These are phyloP conservation scores for Eutypella sp. DNA, from an alignment of 2,329 filamentous ascomycete species.

Conservation along the genomic window DNA sequence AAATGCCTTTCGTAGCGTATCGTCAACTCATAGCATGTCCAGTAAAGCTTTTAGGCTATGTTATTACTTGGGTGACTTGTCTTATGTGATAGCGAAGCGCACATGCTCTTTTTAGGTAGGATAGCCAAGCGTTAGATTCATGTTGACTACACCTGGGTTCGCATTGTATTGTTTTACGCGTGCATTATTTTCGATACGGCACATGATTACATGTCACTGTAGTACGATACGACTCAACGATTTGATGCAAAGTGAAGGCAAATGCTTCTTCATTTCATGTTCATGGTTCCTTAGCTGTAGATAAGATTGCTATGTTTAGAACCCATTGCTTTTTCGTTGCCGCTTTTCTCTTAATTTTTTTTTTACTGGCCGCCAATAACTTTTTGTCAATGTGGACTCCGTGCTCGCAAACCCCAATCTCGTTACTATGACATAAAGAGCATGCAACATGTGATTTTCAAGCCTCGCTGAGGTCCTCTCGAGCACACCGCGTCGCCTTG, in stretches of 20 bases:
- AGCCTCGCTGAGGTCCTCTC: background rate
- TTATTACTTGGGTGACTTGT: too few relatives aligned
- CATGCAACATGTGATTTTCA: background rate
- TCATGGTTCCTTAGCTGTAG: slow-evolving; percentile 1
- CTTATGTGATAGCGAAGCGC: too few relatives aligned
- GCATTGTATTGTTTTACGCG: too few relatives aligned
- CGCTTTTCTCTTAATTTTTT: slow-evolving; percentile 3
- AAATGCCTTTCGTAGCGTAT: background rate
- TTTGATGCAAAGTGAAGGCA: too few relatives aligned
- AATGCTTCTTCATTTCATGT: background rate
- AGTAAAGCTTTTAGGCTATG: too few relatives aligned
- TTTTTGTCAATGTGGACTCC: background rate
- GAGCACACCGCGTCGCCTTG: background rate
- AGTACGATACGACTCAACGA: background rate
- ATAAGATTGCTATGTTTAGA: background rate
- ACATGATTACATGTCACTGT: background rate
- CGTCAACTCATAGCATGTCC: too few relatives aligned
- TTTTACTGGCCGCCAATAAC: background rate
- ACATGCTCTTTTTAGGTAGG: too few relatives aligned
- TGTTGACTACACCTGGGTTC: too few relatives aligned
- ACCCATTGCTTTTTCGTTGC: background rate
- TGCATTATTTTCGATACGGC: too few relatives aligned
- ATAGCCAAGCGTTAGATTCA: background rate
- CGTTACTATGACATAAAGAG: slow-evolving; percentile 1
- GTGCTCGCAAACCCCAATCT: background rate